Base-by-base conservation (phyloP, 495 filamentous ascomycete species). In the Tetracladium setigerum region DNA sequence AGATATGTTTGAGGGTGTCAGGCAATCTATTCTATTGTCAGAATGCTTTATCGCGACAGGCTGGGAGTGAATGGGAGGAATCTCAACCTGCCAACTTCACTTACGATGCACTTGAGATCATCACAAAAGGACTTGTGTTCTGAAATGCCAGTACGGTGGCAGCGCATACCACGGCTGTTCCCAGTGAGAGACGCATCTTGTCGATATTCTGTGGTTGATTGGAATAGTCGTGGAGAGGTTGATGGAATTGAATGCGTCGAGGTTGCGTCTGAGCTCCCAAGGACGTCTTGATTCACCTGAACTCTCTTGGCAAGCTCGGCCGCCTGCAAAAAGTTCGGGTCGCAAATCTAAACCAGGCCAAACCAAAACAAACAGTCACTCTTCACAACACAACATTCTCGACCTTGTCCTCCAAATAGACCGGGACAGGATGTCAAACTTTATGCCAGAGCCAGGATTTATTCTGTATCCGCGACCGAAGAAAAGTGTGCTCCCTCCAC, bases 51-150 rank as follows among this genome's bases (percentile, higher is more conserved):
- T n/a, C 30, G 22, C 35, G 18, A 39, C 16, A 16, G 8, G 13
- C 16, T 40, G 34, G 22, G 10, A 39, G 11, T 10, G 8, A n/a
- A 12, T 37, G 12, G 31, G 13, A 4, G n/a, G 14, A 33, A 6
- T 35, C 31, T 10, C 14, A 13, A 17, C 14, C 15, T n/a, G 19
- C 18, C 17, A 73, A 49, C 43, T 34, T 24, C 44, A 67, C 83
- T 34, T 77, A 95, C 88, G 81, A 70, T 41, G 84, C 78, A 31
- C 78, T 84, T 18, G 89, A 94, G 58, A 89, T 81, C 19, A 95
- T 66, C 65, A 95, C 74, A 61, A 94, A 92, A 13, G 90, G 90
- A 36, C 87, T 89, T 0, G 89, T 85, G 57, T 95, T 83, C 39
- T 74, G 78, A 66, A 94, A 91, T 13, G 89, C 89, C 32, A 77